phyloP scores from a whole-genome alignment of 495 filamentous ascomycete species.

The Penicillium atrosanguineum region DNA sequence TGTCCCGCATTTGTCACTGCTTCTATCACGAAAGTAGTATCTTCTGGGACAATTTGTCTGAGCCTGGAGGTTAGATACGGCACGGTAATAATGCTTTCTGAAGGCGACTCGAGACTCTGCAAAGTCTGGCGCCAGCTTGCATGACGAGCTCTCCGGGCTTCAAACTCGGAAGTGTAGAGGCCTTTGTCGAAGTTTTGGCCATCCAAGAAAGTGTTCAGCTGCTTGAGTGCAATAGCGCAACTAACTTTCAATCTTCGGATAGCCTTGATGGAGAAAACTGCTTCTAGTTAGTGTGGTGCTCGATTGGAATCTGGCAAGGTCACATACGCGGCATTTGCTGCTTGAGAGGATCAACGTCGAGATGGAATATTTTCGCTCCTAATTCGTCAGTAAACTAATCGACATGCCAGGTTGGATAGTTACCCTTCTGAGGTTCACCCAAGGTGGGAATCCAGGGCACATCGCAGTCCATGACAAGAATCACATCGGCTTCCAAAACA shows the following conservation, averaged over 20 bases:
- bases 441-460: conserved; percentile 65
- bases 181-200: conserved; percentile 3
- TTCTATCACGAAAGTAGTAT: conserved; percentile 80
- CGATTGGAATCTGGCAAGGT: background rate
- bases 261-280: conserved; percentile 66
- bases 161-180: conserved; percentile 6
- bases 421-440: conserved; percentile 44
- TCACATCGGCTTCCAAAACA: conserved; percentile 62
- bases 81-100: conserved; percentile 8
- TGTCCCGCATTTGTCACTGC: conserved; percentile 78
- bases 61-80: conserved; percentile 36
- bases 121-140: conserved; percentile 8
- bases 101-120: conserved; percentile 3
- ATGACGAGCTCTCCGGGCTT: conserved; percentile 7
- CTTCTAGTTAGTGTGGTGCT: background rate
- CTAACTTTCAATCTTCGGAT: conserved; percentile 36
- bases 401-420: conserved; percentile 19
- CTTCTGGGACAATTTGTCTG: conserved; percentile 60
- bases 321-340: conserved; percentile 64
- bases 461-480: conserved; percentile 82
- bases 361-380: conserved; percentile 58
- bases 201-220: conserved; percentile 19
- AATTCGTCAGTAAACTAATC: background rate
- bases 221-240: conserved; percentile 16
- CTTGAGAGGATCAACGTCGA: conserved; percentile 82